A percentile compares a stretch with the other conserved stretches of the same genome.
These are phyloP conservation scores for Fagus crenata DNA, from an alignment of 306 rosid species.

Conservation along the genomic window DNA sequence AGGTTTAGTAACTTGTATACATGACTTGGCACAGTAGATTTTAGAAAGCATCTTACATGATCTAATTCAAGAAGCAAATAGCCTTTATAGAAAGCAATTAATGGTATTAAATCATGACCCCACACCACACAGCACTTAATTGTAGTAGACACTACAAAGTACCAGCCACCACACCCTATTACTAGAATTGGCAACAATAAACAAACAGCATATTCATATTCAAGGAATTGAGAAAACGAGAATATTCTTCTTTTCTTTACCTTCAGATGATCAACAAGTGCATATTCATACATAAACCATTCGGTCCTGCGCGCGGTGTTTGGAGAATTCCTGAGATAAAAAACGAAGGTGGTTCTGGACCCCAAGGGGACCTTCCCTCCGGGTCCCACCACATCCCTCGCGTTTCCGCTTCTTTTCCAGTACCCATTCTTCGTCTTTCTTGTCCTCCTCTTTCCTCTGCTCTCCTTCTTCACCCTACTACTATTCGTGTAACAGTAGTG, in stretches of 20 bases:
- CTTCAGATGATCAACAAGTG: constrained; percentile 44
- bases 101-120: background rate
- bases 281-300: constrained; percentile 62
- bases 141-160: background rate
- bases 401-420: constrained; percentile 58
- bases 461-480: constrained; percentile 17
- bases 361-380: constrained; percentile 52
- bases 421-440: constrained; percentile 48
- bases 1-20: background rate
- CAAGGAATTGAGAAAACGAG: background rate
- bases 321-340: constrained; percentile 47
- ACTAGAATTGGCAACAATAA: background rate
- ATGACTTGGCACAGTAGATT: background rate
- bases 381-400: constrained; percentile 27
- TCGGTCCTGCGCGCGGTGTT: constrained; percentile 36
- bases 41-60: too few species aligned
- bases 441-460: constrained; percentile 20
- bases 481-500: constrained; percentile 56
- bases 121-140: background rate
- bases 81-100: background rate
- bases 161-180: background rate
- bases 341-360: constrained; percentile 45
- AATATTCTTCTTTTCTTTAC: constrained; percentile 26
- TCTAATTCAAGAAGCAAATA: background rate
- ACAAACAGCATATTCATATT: background rate